A percentile compares a stretch with the other conserved stretches of the same genome.
Evolutionary conservation across 106 monocot genomes (phyloP).

Genomic region (Platanthera guangdongensis): DNA sequence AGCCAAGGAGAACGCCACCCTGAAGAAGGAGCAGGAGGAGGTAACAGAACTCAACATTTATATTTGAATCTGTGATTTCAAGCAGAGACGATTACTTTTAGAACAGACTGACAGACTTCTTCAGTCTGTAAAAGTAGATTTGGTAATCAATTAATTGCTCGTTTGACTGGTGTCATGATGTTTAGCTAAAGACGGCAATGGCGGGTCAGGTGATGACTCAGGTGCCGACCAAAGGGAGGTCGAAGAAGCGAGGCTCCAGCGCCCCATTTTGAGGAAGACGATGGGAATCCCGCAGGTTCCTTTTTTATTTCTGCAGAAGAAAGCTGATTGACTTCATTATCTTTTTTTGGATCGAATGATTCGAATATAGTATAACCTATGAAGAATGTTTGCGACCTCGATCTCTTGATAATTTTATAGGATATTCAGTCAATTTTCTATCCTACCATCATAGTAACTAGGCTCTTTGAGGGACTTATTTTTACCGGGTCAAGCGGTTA

Average conservation of each 20-base stretch:
- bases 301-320: not conserved
- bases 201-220: constrained; percentile 17
- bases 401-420: too few species aligned
- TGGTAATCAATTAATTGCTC: not conserved
- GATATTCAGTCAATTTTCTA: too few species aligned
- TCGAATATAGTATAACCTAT: too few species aligned
- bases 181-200: constrained; percentile 37
- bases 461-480: too few species aligned
- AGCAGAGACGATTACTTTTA: too few species aligned
- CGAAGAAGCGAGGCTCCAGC: constrained; percentile 36
- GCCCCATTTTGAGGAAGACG: constrained; percentile 54
- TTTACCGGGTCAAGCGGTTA: too few species aligned
- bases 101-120: too few species aligned
- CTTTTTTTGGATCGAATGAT: not conserved
- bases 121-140: not conserved
- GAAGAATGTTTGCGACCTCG: too few species aligned
- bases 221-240: constrained; percentile 27
- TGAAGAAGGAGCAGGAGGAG: constrained; percentile 37
- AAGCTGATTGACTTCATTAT: not conserved
- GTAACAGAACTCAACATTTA: constrained; percentile 7
- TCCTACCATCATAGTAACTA: too few species aligned
- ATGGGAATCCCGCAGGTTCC: too few species aligned
- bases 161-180: not conserved
- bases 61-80: too few species aligned
- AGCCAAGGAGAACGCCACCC: constrained; percentile 35